These are phyloP conservation scores for Saccharomycopsis schoenii DNA, from an alignment of 805 yeast genomes.

Conservation along the genomic window DNA sequence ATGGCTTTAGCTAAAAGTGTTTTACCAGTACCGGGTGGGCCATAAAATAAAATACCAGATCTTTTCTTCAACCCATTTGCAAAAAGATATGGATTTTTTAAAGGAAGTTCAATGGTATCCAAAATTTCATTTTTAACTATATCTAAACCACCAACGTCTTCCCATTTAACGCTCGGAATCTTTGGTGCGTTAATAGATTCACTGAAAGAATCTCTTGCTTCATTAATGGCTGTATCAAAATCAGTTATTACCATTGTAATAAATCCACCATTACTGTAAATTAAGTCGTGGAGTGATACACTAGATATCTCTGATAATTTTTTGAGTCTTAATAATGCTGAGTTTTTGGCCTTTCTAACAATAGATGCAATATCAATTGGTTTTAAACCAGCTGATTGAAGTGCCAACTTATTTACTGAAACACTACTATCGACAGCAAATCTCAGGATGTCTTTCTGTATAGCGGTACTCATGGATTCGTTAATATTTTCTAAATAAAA, in stretches of 20 bases:
- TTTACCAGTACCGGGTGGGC: constrained; percentile 99
- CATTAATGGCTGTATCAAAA: constrained; percentile 60
- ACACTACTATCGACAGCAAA: constrained; percentile 29
- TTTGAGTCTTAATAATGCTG: constrained; percentile 41
- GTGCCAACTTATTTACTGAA: constrained; percentile 46
- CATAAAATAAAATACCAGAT: constrained; percentile 89
- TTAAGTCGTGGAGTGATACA: constrained; percentile 26
- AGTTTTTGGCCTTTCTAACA: constrained; percentile 50
- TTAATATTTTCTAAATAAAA: constrained; percentile 32
- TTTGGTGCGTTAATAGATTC: constrained; percentile 96
- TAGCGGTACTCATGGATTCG: neutral
- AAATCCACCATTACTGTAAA: constrained; percentile 46
- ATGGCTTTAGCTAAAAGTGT: constrained; percentile 93
- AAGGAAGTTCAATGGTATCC: constrained; percentile 93
- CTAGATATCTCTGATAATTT: neutral
- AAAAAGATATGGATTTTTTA: constrained; percentile 86
- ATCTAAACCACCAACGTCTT: constrained; percentile 93
- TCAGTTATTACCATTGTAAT: constrained; percentile 47
- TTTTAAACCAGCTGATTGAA: constrained; percentile 88
- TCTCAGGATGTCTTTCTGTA: neutral
- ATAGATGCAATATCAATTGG: constrained; percentile 74
- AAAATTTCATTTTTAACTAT: constrained; percentile 82
- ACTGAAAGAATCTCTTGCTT: constrained; percentile 79
- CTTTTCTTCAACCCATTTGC: constrained; percentile 84
- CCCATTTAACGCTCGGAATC: constrained; percentile 93